Evolutionary conservation across 2,329 filamentous ascomycete genomes (phyloP), one percentile per base, ranked within the genome.

Genomic region (Fusarium domesticum): DNA sequence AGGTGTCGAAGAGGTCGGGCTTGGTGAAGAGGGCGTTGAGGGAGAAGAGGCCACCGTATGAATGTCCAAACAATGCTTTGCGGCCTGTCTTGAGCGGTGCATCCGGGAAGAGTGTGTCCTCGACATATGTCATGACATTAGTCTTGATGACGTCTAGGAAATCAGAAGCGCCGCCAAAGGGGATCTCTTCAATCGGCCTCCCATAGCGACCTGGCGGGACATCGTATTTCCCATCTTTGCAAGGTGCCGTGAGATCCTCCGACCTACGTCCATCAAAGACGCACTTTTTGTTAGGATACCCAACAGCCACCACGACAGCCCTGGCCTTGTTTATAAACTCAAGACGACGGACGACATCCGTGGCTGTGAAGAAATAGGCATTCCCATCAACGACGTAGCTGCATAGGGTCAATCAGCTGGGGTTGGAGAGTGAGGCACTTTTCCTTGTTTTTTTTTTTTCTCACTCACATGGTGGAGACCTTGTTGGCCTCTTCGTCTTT

Each of bases 21-120:
- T 60, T 58, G 0, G 64, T 70, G 44, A 72, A 70, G 0, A 76
- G 60, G 0, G 69, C 60, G 42, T 75, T 71, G 0, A 77, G 60
- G 3, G 65, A 57, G 34, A 77, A 76, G 0, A 77, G 54, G 0
- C 73, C 74, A 2, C 72, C 73, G 32, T 72, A 75, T 0, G 73
- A 77, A 43, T 77, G 74, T 0, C 74, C 74, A 19, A 69, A 75
- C 1, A 77, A 59, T 0, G 69, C 73, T 31, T 70, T 70, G n/a
- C 64, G 64, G 0, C 59, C 53, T 10, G 66, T 55, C 56, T 54
- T 38, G 61, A 71, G 17, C 45, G 59, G 11, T 2, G 47, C 18
- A n/a, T 53, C 11, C 1, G 51, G 45, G 39, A 65, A 63, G 11
- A 64, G 37, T 0, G 39, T 49, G 0, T 37, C 10, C 6, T 64